Evolutionary conservation across 2,329 filamentous ascomycete genomes (phyloP), one percentile per base, ranked within the genome.

Genomic region (Mycogone perniciosa): DNA sequence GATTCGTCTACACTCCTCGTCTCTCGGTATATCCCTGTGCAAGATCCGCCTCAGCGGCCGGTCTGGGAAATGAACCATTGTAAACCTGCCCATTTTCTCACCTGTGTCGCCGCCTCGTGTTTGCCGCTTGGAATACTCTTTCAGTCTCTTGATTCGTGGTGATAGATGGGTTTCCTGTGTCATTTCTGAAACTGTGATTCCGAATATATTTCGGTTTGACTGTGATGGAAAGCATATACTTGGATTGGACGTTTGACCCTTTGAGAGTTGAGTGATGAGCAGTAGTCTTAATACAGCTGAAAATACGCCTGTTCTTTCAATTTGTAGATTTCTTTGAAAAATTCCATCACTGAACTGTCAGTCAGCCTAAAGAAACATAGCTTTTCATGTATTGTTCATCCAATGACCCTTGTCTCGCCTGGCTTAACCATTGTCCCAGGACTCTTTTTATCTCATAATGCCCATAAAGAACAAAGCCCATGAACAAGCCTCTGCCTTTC

Each of bases 51-150:
- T 55, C 10, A 45, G 46, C 9, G 59, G 60, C 4, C 59, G 54
- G 41, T 62, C 60, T 6, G 60, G 60, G 33, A 52, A 54, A 47
- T 61, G 59, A 40, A 55, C 47, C 43, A 61, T 61, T 41, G 50
- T 50, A 44, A 62, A 58, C 9, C 47, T 27, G 8, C 31, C 13
- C 8, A 2, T 3, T 26, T 27, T 29, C 44, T 50, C 57, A 34
- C 42, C 54, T 57, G 41, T 9, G 29, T 4, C 10, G 4, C 20
- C 20, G 20, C 20, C 20, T 20, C 20, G 20, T 20, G 20, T 20
- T 20, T 20, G 20, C 20, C 20, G 20, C 20, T 20, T 20, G 20
- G 26, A 8, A 6, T 31, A 10, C 11, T 46, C 34, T 30, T 46
- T 30, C 26, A 31, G 44, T 3, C 7, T 31, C 31, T 13, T 13